Evolutionary conservation across 768 basidiomycete species (phyloP).

Genomic region (Tricholoma sp.): DNA sequence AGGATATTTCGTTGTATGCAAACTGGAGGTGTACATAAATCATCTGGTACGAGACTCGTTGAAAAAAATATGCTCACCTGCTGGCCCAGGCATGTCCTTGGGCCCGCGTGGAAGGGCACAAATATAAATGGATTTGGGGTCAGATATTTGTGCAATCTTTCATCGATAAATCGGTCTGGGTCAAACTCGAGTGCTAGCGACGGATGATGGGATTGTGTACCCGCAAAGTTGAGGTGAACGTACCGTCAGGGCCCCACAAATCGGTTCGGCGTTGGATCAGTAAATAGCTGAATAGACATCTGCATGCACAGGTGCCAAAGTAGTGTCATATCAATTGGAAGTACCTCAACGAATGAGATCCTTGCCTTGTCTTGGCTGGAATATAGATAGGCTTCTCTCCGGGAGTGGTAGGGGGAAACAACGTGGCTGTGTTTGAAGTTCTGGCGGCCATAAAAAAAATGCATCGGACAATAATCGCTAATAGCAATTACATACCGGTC

Average conservation of each 20-base stretch:
- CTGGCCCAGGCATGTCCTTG: slow-evolving; percentile 56
- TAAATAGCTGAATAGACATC: slow-evolving; percentile 37
- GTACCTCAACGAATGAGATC: too few species aligned
- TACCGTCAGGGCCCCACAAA: slow-evolving; percentile 64
- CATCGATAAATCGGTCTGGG: slow-evolving; percentile 55
- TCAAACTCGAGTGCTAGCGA: slow-evolving; percentile 47
- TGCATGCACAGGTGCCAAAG: too few species aligned
- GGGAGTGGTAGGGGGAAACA: background rate
- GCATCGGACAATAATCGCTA: background rate
- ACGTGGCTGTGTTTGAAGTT: background rate
- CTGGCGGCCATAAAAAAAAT: background rate
- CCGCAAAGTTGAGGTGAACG: background rate
- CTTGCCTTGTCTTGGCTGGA: background rate
- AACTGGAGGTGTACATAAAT: slow-evolving; percentile 14
- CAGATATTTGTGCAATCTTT: slow-evolving; percentile 48
- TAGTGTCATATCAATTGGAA: too few species aligned
- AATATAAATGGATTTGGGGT: slow-evolving; percentile 63
- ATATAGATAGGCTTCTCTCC: background rate
- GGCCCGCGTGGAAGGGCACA: slow-evolving; percentile 64
- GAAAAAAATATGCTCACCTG: slow-evolving; percentile 24
- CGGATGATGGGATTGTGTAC: background rate
- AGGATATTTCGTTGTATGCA: slow-evolving; percentile 55
- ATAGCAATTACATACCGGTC: background rate
- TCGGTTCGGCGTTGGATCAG: slow-evolving; percentile 59
- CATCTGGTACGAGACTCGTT: background rate